Base-by-base conservation (phyloP, 257 asterid species). In the Thymus quinquecostatus region DNA sequence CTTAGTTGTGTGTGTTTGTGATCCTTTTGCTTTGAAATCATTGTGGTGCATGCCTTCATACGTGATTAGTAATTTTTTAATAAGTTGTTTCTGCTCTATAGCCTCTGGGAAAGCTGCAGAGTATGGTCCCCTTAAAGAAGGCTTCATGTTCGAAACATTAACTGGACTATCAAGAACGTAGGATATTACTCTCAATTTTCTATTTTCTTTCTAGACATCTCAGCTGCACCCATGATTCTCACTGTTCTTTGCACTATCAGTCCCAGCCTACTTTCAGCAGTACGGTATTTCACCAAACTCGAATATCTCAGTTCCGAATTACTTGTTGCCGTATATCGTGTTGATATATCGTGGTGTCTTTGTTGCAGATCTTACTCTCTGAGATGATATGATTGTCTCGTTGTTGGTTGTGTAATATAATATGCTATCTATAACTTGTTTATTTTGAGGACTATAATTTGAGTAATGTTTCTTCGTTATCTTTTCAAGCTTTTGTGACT, bases 191-290 rank as follows among this genome's bases (percentile, higher is more conserved):
- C 70, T 44, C 49, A 60, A n/a, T n/a, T n/a, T 38, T 6, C 6
- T 38, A 51, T 63, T 21, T 7, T 32, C 69, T 33, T 13, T 30
- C 29, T 49, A 8, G 33, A 64, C 66, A 43, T 12, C 66, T 32
- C 9, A 11, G n/a, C 47, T 64, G 27, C 30, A 8, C 33, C 51
- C 58, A 50, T 45, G 13, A 41, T 50, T 28, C 12, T 54, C 13
- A 60, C 59, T 21, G 50, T 38, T 92, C 86, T 87, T 95, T 68
- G 85, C 99, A 36, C 86, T 89, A 21, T 89, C 98, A 0, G 48
- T 92, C 75, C 97, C 99, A 9, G 92, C 98, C 60, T 95, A 95
- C 80, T 95, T 92, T 68, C 98, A 92, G 87, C 97, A 95, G 66
- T 95, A 92, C 28, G 96, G 92, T 29, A 60, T 89, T 81, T 82